These are phyloP conservation scores for Pinus tabuliformis DNA, from an alignment of 75 land plant species.

Conservation along the genomic window DNA sequence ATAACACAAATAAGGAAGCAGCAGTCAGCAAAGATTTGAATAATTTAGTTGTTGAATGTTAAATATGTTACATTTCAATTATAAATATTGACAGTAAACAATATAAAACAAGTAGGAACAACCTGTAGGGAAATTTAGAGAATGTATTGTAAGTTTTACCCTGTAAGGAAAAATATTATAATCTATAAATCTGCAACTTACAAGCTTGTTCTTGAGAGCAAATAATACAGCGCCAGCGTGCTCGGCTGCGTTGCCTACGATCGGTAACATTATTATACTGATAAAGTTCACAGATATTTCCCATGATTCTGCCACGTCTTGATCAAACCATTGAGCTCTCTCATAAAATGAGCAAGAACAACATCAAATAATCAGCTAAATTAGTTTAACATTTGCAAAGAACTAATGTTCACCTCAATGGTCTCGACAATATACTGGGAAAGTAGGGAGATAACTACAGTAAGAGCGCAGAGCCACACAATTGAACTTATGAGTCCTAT, in stretches of 20 bases:
- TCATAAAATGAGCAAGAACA: too few relatives aligned
- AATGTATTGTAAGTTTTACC: too few relatives aligned
- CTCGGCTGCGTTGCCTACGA: conserved; percentile 97
- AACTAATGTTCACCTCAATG: conserved; percentile 51
- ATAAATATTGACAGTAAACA: background rate
- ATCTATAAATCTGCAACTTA: conserved; percentile 19
- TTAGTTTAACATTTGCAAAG: too few relatives aligned
- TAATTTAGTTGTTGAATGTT: too few relatives aligned
- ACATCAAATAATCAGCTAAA: too few relatives aligned
- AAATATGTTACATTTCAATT: too few relatives aligned
- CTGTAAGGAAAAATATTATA: too few relatives aligned
- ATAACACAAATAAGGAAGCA: background rate
- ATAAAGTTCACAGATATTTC: conserved; percentile 75
- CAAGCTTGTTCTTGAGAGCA: conserved; percentile 95
- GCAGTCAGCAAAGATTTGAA: background rate
- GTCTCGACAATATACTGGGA: conserved; percentile 86
- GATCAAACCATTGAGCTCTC: background rate
- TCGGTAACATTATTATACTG: conserved; percentile 86
- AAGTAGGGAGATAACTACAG: conserved; percentile 69
- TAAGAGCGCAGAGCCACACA: conserved; percentile 76
- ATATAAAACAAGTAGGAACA: too few relatives aligned
- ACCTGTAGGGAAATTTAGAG: too few relatives aligned
- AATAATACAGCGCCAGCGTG: conserved; percentile 94
- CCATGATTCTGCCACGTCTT: conserved; percentile 83
- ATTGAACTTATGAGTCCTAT: conserved; percentile 66